Base-by-base conservation (phyloP, 2,329 filamentous ascomycete genomes). In the Aspergillus pseudonomiae region DNA sequence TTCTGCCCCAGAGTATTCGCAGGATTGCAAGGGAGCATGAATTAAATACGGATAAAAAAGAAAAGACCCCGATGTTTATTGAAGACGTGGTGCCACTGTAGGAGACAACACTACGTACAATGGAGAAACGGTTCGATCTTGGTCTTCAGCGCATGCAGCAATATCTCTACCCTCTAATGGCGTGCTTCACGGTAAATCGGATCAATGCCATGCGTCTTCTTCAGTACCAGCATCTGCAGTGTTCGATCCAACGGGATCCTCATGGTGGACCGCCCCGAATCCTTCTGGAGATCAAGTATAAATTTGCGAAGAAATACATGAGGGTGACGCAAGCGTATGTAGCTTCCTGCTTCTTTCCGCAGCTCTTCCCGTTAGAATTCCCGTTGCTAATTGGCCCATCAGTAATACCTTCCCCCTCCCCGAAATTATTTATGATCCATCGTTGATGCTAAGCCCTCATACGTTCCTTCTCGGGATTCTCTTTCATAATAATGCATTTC, bases 371-470 rank as follows among this genome's bases (percentile, higher is more conserved):
- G 32, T 34, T 34, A 34, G 32, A 34, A 34, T 0, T 34, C 4
- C 2, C 11, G 2, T 52, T 34, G 43, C n/a, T 59, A 30, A 59
- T 12, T 52, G 9, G 26, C 28, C 7, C 4, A 58, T 58, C 43
- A 69, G 68, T 39, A 71, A 61, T 41, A 71, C 63, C 16, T 71
- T 70, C 64, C 46, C 61, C 55, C 59, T 70, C 41, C 65, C 65
- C 10, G 63, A 71, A 52, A 65, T 71, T 9, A 57, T 71, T 63
- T 69, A 68, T 26, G 60, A 64, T 5, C 67, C 63, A n/a, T 70
- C 67, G 32, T 61, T 71, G 46, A 57, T 70, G 39, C 59, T 71
- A 39, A 66, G 63, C 60, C 63, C 64, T 16, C 59, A 69, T 62
- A 63, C 55, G 9, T 62, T 68, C 11, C 62, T 68, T 7, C 59